Percentiles rank a stretch among this genome's conserved stretches.
These are phyloP conservation scores for Rachicladosporium sp. DNA, from an alignment of 2,329 filamentous ascomycete species.

Conservation along the genomic window DNA sequence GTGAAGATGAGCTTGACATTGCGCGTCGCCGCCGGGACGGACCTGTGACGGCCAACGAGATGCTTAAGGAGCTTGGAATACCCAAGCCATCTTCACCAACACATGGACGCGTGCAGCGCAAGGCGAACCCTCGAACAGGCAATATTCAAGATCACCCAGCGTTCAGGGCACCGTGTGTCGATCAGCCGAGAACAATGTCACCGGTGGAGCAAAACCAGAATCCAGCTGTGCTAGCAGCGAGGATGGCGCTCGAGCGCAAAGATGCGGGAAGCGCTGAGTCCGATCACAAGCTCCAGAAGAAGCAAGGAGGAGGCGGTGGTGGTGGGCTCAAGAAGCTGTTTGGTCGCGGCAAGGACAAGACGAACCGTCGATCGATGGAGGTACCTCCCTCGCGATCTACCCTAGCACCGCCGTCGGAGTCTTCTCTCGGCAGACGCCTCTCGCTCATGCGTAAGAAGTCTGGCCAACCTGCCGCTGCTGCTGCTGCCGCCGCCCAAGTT, in stretches of 20 bases:
- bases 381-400: conserved; percentile 28
- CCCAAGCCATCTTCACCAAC: too few relatives aligned
- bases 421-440: conserved; percentile 26
- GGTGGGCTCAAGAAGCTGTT: conserved; percentile 53
- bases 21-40: too few relatives aligned
- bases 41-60: too few relatives aligned
- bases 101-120: conserved; percentile 8
- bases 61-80: too few relatives aligned
- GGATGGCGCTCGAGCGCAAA: conserved; percentile 17
- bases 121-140: conserved; percentile 16
- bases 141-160: conserved; percentile 30
- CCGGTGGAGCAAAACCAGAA: conserved; percentile 17
- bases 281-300: conserved; percentile 22
- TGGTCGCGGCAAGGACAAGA: conserved; percentile 47
- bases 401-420: conserved; percentile 19
- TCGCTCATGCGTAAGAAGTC: conserved; percentile 30
- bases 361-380: conserved; percentile 34
- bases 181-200: conserved; percentile 8
- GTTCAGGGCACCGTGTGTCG: conserved; percentile 20
- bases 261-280: conserved; percentile 20
- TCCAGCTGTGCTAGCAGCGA: conserved; percentile 19
- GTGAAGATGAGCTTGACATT: too few relatives aligned
- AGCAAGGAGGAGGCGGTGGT: conserved; percentile 28
- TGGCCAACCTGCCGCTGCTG: conserved; percentile 8
- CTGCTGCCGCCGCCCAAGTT: conserved; percentile 7